Conservation (phyloP, 2,329 filamentous ascomycete species). For the Verticillium nonalfalfae region DNA sequence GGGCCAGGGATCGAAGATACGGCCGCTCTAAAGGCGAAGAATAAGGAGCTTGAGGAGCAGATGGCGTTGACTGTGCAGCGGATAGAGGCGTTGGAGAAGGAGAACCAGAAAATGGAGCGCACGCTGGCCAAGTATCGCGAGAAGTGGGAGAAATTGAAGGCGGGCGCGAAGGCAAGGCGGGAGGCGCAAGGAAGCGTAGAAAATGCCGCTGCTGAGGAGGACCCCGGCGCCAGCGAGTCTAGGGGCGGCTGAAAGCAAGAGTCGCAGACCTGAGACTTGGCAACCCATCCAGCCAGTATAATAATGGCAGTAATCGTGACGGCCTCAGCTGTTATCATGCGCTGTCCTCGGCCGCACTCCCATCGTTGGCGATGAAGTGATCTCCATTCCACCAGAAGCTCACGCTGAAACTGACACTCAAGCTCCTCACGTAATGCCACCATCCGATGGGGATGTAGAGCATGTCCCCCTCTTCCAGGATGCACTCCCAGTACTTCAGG, state of each 20-base stretch:
- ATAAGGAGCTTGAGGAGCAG: constrained; percentile 63
- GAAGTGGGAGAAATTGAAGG: constrained; percentile 56
- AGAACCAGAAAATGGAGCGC: constrained; percentile 48
- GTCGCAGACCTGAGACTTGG: background rate
- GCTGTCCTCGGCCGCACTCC: background rate
- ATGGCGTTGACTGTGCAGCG: constrained; percentile 51
- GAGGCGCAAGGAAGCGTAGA: constrained; percentile 34
- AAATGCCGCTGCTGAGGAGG: constrained; percentile 15
- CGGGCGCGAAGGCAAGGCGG: constrained; percentile 50
- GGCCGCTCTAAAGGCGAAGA: constrained; percentile 37
- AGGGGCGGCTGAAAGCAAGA: background rate
- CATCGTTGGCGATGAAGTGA: background rate
- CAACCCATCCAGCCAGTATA: no score
- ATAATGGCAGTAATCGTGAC: no score
- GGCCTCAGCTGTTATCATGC: no score
- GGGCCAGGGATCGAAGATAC: constrained; percentile 13
- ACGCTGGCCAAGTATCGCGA: constrained; percentile 53
- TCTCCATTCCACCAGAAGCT: constrained; percentile 85
- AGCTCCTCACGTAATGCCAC: constrained; percentile 94
- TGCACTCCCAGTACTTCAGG: constrained; percentile 66
- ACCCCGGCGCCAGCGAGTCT: background rate
- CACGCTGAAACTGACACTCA: constrained; percentile 86
- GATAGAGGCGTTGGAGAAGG: constrained; percentile 60
- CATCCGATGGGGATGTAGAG: constrained; percentile 89
- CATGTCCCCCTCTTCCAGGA: constrained; percentile 75